Evolutionary conservation across 2,329 filamentous ascomycete species (phyloP), one percentile per base, ranked within the genome.

Genomic region (Colletotrichum gigasporum): DNA sequence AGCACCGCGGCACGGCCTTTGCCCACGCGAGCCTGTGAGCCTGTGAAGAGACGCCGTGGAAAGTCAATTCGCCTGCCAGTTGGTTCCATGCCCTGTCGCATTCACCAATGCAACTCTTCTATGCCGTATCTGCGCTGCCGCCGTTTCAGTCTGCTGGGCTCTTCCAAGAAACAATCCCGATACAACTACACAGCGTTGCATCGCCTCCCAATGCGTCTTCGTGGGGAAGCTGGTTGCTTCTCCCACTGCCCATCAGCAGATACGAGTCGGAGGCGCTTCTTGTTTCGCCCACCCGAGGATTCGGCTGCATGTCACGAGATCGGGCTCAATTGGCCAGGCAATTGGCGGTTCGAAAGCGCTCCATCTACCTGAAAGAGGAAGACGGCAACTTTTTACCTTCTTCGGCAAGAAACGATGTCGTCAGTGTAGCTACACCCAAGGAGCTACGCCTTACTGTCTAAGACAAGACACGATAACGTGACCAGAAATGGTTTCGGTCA

Each of bases 1-100:
- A 57, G 20, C 37, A 51, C 44, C 20, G 9, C 20, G 9, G 26
- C 30, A 9, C n/a, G 16, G 45, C 5, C 35, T 39, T 26, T 26
- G 28, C 37, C 16, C 34, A 50, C 32, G 42, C 41, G 26, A 53
- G 30, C 55, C 39, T 28, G 47, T 55, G n/a, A n/a, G n/a, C n/a
- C 9, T 5, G 3, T 26, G 20, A 45, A 26, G 16, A 7, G 37
- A 47, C 28, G 34, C 55, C 32, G 39, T 59, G 37, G 18, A 53
- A 47, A 42, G 55, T 34, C 32, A 53, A 48, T 60, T 32, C 39
- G 50, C 24, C 26, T 63, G 32, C 39, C 54, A 60, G 20, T 41
- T 18, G 12, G 52, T 7, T 30, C 52, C 59, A 50, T n/a, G 22
- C 12, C 28, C 30, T 3, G 45, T 58, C 42, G 14, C 30, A 44